Evolutionary conservation across 345 rosid genomes (phyloP), one percentile per base, ranked within the genome.

Genomic region (Isatis tinctoria): DNA sequence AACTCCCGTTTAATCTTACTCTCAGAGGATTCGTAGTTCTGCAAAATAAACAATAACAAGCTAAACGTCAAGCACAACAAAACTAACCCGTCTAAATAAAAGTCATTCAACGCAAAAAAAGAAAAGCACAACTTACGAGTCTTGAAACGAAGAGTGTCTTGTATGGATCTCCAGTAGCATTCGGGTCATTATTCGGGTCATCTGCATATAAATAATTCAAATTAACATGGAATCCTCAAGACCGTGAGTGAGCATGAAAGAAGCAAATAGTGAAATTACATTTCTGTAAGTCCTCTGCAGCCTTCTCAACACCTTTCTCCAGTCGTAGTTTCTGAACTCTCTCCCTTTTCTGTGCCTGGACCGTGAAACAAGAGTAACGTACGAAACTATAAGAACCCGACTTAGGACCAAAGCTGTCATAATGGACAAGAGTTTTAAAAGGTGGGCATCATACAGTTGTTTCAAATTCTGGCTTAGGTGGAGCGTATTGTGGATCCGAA

Each of bases 1-100:
- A 93, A 88, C 89, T 93, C 98, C 90, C 98, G 89, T 88, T 93
- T 93, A 77, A 93, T 82, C 82, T 83, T 91, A 88, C 90, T 91
- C 86, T 91, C 97, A 1, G 90, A 62, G 59, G 98, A 85, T 84
- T 91, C 98, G 32, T 94, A 94, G 78, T 85, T 94, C 96, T 94
- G 97, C 89, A 85, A 70, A 48, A 43, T 14, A 6, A 44, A 43
- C 56, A 24, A 74, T 14, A 70, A 78, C 67, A 44, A 18, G 58
- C 57, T 3, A 49, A 45, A 30, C 54, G 43, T 69, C 67, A 37
- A 27, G 12, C 24, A 53, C 41, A 65, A 49, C 1, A 67, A 59
- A 37, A 47, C 22, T 14, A 17, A 70, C 1, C 8, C 7, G 69
- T 72, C 44, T 52, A 26, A 59, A 37, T n/a, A 26, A 69, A 70